phyloP scores from a whole-genome alignment of 2,329 filamentous ascomycete species.

The Fusarium sarcochroum region DNA sequence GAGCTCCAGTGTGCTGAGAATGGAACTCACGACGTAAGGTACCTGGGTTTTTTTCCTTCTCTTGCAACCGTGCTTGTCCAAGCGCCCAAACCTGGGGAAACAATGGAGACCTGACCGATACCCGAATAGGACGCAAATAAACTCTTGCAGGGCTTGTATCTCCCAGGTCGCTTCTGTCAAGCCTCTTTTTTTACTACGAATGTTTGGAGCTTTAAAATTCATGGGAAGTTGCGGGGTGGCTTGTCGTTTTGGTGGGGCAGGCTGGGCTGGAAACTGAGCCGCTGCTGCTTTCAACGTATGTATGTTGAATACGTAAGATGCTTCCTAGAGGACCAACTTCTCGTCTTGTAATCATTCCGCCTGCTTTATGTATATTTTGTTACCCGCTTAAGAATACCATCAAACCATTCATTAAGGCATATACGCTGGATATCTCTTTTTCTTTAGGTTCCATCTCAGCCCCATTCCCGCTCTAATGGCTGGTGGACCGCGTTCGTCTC shows the following conservation, averaged over 20 bases:
- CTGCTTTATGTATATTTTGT: background rate
- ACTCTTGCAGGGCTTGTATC: background rate
- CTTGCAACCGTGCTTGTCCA: slow-evolving; percentile 6
- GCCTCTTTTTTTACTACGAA: background rate
- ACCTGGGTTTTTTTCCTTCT: slow-evolving; percentile 12
- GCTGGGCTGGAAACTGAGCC: slow-evolving; percentile 23
- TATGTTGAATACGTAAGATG: slow-evolving; percentile 4
- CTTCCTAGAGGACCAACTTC: slow-evolving; percentile 20
- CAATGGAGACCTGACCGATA: slow-evolving; percentile 1
- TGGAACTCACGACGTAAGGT: slow-evolving; percentile 37
- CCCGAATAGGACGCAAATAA: background rate
- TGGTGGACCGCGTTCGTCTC: slow-evolving; percentile 35
- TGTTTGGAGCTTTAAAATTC: slow-evolving; percentile 15
- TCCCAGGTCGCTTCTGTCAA: slow-evolving; percentile 25
- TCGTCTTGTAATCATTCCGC: slow-evolving; percentile 17
- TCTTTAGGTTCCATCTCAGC: background rate
- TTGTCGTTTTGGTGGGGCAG: slow-evolving; percentile 43
- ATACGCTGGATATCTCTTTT: background rate
- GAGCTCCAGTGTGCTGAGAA: slow-evolving; percentile 32
- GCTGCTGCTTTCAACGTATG: slow-evolving; percentile 1
- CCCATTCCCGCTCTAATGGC: slow-evolving; percentile 30
- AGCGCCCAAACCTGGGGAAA: slow-evolving; percentile 13
- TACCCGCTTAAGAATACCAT: background rate
- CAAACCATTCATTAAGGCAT: background rate
- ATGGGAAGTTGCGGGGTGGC: slow-evolving; percentile 45